Evolutionary conservation across 2,329 filamentous ascomycete species (phyloP), one percentile per base, ranked within the genome.

Genomic region (Cryphonectria japonica): DNA sequence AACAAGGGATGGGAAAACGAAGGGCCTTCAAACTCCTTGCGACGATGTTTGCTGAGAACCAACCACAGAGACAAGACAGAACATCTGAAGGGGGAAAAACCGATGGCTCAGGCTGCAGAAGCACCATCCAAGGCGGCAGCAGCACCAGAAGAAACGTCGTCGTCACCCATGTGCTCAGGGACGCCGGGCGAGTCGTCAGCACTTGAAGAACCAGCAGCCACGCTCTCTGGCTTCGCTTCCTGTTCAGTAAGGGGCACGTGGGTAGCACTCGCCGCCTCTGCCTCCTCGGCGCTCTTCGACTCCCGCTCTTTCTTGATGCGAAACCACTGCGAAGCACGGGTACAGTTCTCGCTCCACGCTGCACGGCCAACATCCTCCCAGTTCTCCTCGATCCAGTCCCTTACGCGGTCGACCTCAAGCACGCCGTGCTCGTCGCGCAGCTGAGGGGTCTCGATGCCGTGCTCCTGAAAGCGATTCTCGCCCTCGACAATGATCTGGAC

Each of bases 401-500:
- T 73, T 2, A 87, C 82, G 1, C 77, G 75, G 0, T 83, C 82
- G 37, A 83, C 76, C 68, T 85, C 75, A 69, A 83, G 87, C n/a
- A 83, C 77, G 0, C 85, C 86, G 5, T 83, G 73, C 0, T 74
- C 72, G 37, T 82, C 77, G 62, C 75, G 79, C 26, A 84, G 73
- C 1, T 72, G 71, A 14, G 62, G 66, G 4, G 66, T 73, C 66
- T 8, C 54, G 13, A 69, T 19, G 3, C 72, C 68, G 5, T 74
- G 14, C 1, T 82, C 74, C 0, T 81, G 83, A 68, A 85, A 84
- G 22, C 76, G 78, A 1, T 69, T 60, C 46, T 86, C 81, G 0
- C 79, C 81, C 2, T 85, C 79, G 62, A 89, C 73, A 37, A 91
- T 78, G 67, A 89, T 83, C 70, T 78, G 82, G 76, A 83, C 86